Base-by-base conservation (phyloP, 768 basidiomycete genomes). In the Leucocoprinus birnbaumii region DNA sequence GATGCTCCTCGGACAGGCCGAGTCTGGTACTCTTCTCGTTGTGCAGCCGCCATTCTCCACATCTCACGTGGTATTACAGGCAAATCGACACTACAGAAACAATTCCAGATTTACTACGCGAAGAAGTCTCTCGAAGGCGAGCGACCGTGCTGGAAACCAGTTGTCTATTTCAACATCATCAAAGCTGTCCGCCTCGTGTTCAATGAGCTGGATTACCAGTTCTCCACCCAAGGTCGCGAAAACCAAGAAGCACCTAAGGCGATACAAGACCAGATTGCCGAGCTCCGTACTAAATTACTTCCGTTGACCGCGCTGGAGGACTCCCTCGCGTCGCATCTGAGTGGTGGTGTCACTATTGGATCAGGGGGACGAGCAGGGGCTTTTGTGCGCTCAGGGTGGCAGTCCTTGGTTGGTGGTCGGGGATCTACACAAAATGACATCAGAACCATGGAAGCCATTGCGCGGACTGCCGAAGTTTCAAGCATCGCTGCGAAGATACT, bases 151-250 rank as follows among this genome's bases (percentile, higher is more conserved):
- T 93, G 91, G 91, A 79, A 83, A 18, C 83, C 87, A 2, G 84
- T 91, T 26, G 85, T 93, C 26, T 90, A 89, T 70, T 86, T 89
- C 74, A 93, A 93, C 71, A 76, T 92, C 60, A 81, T 93, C 76
- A 86, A 84, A 64, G 89, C 88, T 48, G 72, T 91, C 18, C 84
- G 86, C 25, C 85, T 82, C 71, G 84, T 89, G 45, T 77, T 92
- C 49, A 80, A 84, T 55, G 87, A 89, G 61, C 72, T 91, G 7
- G 87, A 89, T 60, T 73, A 72, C 59, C 82, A 85, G 61, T 75
- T 82, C 59, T 63, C 73, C 38, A 63, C 58, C 6, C 35, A 57
- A 22, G 31, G 40, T 2, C n/a, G 27, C 8, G 25, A 42, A 13
- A 55, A 19, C 3, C 18, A 40, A 25, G 53, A 65, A 46, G 57